Conservation (phyloP, 768 basidiomycete species). For the Termitomyces sp. region DNA sequence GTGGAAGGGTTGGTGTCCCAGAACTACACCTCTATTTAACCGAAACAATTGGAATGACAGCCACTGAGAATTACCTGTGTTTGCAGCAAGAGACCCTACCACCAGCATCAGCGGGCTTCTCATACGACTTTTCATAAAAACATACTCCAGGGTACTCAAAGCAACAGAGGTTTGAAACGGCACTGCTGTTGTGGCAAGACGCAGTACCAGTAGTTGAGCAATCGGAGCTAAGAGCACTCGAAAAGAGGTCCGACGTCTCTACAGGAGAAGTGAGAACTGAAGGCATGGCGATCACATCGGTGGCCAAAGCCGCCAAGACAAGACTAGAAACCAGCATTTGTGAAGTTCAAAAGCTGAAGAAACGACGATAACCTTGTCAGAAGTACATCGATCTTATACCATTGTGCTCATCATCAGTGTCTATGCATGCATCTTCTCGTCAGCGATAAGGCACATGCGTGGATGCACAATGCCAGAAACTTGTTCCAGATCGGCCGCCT, state of each 20-base stretch:
- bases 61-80: slow-evolving; percentile 25
- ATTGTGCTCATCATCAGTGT: not conserved
- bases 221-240: slow-evolving; percentile 32
- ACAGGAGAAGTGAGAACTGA: not conserved
- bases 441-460: slow-evolving; percentile 4
- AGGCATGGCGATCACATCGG: slow-evolving; percentile 1
- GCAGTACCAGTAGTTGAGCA: slow-evolving; percentile 43
- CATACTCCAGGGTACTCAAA: slow-evolving; percentile 62
- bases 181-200: slow-evolving; percentile 51
- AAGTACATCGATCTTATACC: not conserved
- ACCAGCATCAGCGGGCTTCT: not conserved
- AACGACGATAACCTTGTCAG: not conserved
- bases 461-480: not conserved
- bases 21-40: slow-evolving; percentile 36
- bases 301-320: not conserved
- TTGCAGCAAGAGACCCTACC: slow-evolving; percentile 56
- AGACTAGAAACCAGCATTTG: slow-evolving; percentile 1
- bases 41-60: not conserved
- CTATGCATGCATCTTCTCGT: not conserved
- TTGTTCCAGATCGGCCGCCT: not conserved
- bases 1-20: slow-evolving; percentile 66
- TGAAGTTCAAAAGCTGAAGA: not conserved
- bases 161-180: slow-evolving; percentile 50
- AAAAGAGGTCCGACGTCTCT: slow-evolving; percentile 14
- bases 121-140: slow-evolving; percentile 5